Conservation (phyloP, 176 grass and related monocot species). For the Typha latifolia region DNA sequence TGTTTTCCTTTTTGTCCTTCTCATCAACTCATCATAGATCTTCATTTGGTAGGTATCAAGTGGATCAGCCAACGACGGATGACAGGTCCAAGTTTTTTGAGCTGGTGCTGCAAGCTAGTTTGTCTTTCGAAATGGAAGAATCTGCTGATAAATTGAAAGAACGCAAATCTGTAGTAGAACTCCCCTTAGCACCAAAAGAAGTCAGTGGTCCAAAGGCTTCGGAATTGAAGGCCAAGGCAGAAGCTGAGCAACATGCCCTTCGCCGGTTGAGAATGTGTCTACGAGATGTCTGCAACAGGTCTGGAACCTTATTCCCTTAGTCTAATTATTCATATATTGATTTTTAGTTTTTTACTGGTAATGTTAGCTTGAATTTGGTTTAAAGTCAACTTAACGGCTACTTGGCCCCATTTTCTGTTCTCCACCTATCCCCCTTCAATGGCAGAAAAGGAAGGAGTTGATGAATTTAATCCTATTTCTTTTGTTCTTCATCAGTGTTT, state of each 20-base stretch:
- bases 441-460: too few species aligned
- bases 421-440: too few species aligned
- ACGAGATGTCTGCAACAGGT: conserved; percentile 97
- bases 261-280: conserved; percentile 96
- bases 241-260: conserved; percentile 92
- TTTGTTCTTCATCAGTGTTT: too few species aligned
- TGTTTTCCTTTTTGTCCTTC: neutral
- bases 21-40: conserved; percentile 11
- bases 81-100: conserved; percentile 70
- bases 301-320: conserved; percentile 8
- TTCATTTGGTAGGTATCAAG: conserved; percentile 72
- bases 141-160: conserved; percentile 68
- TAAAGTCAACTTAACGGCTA: too few species aligned
- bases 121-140: conserved; percentile 69
- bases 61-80: conserved; percentile 63
- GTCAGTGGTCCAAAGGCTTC: conserved; percentile 63
- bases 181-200: conserved; percentile 86
- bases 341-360: neutral
- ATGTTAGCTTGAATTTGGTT: too few species aligned
- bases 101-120: conserved; percentile 47
- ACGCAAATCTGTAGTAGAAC: conserved; percentile 48
- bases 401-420: too few species aligned
- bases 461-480: too few species aligned
- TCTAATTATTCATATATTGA: neutral
- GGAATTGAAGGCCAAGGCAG: conserved; percentile 77